A percentile compares a stretch with the other conserved stretches of the same genome.
These are phyloP conservation scores for Umbelopsis sp. DNA, from an alignment of 192 early-diverging fungal genomes.

Conservation along the genomic window DNA sequence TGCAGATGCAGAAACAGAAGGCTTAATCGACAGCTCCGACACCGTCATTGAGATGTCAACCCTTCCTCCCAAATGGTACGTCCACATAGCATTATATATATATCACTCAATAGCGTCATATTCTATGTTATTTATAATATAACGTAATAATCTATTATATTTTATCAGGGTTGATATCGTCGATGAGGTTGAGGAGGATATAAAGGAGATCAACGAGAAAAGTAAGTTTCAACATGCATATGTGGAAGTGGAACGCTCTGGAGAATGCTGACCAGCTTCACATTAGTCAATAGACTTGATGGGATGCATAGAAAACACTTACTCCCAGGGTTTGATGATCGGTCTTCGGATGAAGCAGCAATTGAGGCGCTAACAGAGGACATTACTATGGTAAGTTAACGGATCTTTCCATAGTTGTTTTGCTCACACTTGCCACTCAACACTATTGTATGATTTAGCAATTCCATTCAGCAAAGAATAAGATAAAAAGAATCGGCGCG, in stretches of 20 bases:
- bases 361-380: constrained; percentile 83
- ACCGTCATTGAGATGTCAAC: constrained; percentile 87
- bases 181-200: constrained; percentile 77
- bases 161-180: constrained; percentile 81
- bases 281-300: constrained; percentile 69
- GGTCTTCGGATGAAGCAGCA: constrained; percentile 70
- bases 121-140: not conserved
- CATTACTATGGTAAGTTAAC: constrained; percentile 72
- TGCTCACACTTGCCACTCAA: not conserved
- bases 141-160: not conserved
- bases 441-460: constrained; percentile 45
- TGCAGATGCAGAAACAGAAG: constrained; percentile 47
- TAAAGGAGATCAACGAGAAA: constrained; percentile 67
- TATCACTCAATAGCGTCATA: too few species aligned
- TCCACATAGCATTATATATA: not conserved
- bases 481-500: constrained; percentile 73
- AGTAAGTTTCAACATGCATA: constrained; percentile 34
- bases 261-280: not conserved
- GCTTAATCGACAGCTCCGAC: constrained; percentile 69
- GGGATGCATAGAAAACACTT: constrained; percentile 85
- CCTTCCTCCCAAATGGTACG: constrained; percentile 89
- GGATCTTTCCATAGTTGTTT: constrained; percentile 5
- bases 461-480: constrained; percentile 80
- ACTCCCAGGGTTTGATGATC: constrained; percentile 94
- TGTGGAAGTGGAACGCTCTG: not conserved